Base-by-base conservation (phyloP, 371 early-diverging fungal genomes). In the Parasitella parasitica region DNA sequence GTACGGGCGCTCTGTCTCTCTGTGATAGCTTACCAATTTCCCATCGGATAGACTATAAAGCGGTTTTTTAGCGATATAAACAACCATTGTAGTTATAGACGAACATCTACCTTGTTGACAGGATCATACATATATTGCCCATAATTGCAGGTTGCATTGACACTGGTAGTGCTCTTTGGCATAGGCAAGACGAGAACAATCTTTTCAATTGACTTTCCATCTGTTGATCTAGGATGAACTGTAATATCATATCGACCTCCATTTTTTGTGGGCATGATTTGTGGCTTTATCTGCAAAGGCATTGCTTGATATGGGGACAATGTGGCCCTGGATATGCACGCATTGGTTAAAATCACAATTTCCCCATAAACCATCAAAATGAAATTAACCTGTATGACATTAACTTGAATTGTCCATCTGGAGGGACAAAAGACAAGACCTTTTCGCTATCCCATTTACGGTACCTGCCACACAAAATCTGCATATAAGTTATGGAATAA, bases 331-430 rank as follows among this genome's bases (percentile, higher is more conserved):
- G 11, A 11, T 24, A 18, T 41, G 16, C 1, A 18, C 2, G n/a
- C n/a, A n/a, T n/a, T n/a, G n/a, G n/a, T n/a, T n/a, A n/a, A n/a
- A n/a, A n/a, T 20, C 0, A 41, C 1, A 41, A 18, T 41, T 7
- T 20, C 2, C 9, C 20, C 4, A 18, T 16, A 9, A 7, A 41
- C n/a, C 28, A 32, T 8, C 4, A 4, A 32, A 12, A 20, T 37
- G 4, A 15, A 30, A 28, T 75, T n/a, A n/a, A 88, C 88, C 86
- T 81, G 69, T 93, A 96, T 11, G 88, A 89, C 86, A 93, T 91
- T 37, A 95, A 82, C 57, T 89, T 92, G 72, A 95, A 95, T 35
- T 84, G 85, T 6, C 96, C 96, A 74, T 97, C 96, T 7, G 97
- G 97, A 15, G 97, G 97, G 4, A 96, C 87, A 83, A 96, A 97